Conservation (phyloP, 257 asterid genomes). For the Paraleonurus japonicus region DNA sequence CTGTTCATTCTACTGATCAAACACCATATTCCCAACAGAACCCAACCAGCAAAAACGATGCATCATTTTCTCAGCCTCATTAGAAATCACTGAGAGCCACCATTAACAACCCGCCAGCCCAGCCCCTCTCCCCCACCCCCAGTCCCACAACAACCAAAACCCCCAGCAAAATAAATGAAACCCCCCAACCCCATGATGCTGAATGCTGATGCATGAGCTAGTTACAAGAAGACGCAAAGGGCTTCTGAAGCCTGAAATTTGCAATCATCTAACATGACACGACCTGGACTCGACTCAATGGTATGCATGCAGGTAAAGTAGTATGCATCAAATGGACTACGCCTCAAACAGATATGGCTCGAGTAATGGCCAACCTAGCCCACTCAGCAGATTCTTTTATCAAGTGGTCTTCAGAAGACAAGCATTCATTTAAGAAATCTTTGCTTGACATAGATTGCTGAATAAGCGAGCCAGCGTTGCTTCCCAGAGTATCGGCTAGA, state of each 20-base stretch:
- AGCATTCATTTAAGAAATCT: conserved; percentile 81
- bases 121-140: neutral
- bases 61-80: neutral
- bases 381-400: conserved; percentile 95
- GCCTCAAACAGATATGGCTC: conserved; percentile 82
- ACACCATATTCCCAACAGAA: conserved; percentile 10
- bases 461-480: conserved; percentile 75
- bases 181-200: conserved; percentile 38
- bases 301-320: conserved; percentile 73
- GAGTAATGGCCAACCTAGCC: conserved; percentile 92
- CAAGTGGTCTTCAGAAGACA: conserved; percentile 87
- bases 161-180: conserved; percentile 20
- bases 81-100: neutral
- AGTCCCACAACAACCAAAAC: neutral
- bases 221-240: conserved; percentile 51
- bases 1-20: conserved; percentile 25
- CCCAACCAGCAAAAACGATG: conserved; percentile 16
- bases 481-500: conserved; percentile 89
- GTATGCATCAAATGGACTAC: conserved; percentile 40
- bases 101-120: neutral
- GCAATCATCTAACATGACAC: conserved; percentile 45
- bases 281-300: conserved; percentile 72
- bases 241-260: conserved; percentile 47
- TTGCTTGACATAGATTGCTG: conserved; percentile 84
- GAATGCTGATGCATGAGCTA: conserved; percentile 69